Evolutionary conservation across 2,329 filamentous ascomycete species (phyloP), one percentile per base, ranked within the genome.

Genomic region (Stromatinia cepivora): DNA sequence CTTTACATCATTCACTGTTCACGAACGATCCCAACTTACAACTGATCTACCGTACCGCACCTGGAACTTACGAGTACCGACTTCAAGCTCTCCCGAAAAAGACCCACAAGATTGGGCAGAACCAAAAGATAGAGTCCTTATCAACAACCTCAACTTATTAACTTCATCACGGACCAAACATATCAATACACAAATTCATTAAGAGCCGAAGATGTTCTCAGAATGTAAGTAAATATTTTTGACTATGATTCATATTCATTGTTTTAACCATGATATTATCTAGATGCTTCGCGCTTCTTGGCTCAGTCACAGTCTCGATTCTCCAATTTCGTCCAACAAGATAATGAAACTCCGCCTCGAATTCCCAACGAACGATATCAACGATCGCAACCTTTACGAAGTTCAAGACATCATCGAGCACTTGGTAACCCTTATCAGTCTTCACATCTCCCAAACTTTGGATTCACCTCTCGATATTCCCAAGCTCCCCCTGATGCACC

Each of bases 261-360:
- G 25, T 59, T 70, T 70, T 69, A 71, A 73, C 62, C 50, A 64
- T 61, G 66, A 62, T 28, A 22, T 25, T 36, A 67, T 66, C 31
- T 50, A 67, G 95, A 98, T 90, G 95, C 95, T 77, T 98, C 94
- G 75, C 91, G 90, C 76, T 99, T 99, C 80, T 88, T 99, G 76
- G 92, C 94, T 71, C 95, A 98, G 87, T 97, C 94, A 74, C 94
- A 97, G 84, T 97, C 94, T 71, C 90, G 93, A 72, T 84, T 98
- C 77, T 92, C 91, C 74, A 88, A 83, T 79, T 88, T 93, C 66
- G 86, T 84, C 81, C 87, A 90, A 79, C 81, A 86, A 71, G 87
- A 87, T 69, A 68, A 68, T 25, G 66, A 68, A 64, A 36, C 67
- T 48, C 76, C 76, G 28, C 71, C 74, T 63, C 76, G 74, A 82